Percentiles rank a stretch among this genome's conserved stretches.
phyloP scores from a whole-genome alignment of 2,329 filamentous ascomycete genomes.

The Penicillium sp. region DNA sequence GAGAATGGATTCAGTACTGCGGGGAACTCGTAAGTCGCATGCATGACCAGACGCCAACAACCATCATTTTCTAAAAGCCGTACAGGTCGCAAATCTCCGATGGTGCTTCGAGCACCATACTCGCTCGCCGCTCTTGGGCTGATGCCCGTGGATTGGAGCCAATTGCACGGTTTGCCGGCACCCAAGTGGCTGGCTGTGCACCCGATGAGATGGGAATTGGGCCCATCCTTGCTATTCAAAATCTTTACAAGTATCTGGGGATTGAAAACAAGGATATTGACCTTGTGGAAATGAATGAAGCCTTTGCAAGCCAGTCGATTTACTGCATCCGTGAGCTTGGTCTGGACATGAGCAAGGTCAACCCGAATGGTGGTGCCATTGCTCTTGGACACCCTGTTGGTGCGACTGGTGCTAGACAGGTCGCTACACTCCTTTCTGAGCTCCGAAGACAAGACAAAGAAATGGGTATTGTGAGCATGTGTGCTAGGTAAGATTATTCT shows the following conservation, averaged over 20 bases:
- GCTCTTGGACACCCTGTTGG: slow-evolving; percentile 91
- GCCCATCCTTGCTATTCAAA: slow-evolving; percentile 81
- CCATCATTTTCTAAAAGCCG: not conserved
- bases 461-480: slow-evolving; percentile 89
- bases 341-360: slow-evolving; percentile 69
- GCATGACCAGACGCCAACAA: not conserved
- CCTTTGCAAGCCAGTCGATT: slow-evolving; percentile 63
- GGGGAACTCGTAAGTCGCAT: slow-evolving; percentile 62
- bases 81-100: slow-evolving; percentile 73
- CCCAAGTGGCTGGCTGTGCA: slow-evolving; percentile 72
- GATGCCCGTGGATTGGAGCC: slow-evolving; percentile 69
- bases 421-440: slow-evolving; percentile 71
- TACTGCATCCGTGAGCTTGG: slow-evolving; percentile 68
- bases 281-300: slow-evolving; percentile 93
- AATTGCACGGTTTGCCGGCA: slow-evolving; percentile 73
- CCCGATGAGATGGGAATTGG: slow-evolving; percentile 96
- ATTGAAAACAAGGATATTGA: slow-evolving; percentile 69
- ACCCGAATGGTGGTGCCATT: slow-evolving; percentile 90
- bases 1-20: slow-evolving; percentile 77
- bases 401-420: slow-evolving; percentile 80
- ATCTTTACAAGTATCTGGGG: slow-evolving; percentile 70
- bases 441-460: slow-evolving; percentile 67
- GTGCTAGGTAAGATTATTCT: slow-evolving; percentile 34
- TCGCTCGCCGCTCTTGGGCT: slow-evolving; percentile 83
- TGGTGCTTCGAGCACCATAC: slow-evolving; percentile 77